Evolutionary conservation across 163 green algal genomes (phyloP).

Genomic region (Scenedesmus sp.): DNA sequence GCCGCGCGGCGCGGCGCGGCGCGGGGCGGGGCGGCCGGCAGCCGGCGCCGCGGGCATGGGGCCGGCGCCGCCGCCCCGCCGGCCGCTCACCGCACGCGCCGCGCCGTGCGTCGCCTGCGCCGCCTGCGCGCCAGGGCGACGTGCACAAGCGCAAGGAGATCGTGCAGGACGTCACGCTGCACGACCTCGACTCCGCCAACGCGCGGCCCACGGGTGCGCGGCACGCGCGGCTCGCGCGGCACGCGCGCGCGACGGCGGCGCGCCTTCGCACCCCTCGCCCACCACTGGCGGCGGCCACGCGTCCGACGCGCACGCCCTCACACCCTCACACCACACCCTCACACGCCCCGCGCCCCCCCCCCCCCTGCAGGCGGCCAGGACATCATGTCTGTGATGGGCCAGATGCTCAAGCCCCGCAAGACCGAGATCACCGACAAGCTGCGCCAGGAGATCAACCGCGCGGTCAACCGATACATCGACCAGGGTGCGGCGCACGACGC

Average conservation of each 20-base stretch:
- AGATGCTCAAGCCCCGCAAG: slow-evolving; percentile 98
- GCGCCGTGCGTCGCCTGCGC: neutral
- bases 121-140: slow-evolving; percentile 76
- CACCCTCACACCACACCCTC: neutral
- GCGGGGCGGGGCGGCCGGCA: no score
- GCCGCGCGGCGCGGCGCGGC: no score
- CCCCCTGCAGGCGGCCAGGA: slow-evolving; percentile 35
- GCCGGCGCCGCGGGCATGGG: no score
- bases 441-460: slow-evolving; percentile 97
- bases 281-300: no score
- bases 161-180: slow-evolving; percentile 98
- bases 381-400: slow-evolving; percentile 88
- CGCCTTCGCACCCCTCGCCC: no score
- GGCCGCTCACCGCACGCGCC: no score
- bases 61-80: no score
- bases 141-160: slow-evolving; percentile 99
- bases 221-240: no score
- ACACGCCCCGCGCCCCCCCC: neutral
- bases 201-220: slow-evolving; percentile 76
- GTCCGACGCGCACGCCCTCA: no score
- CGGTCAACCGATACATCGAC: slow-evolving; percentile 99
- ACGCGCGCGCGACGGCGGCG: no score
- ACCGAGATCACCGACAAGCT: slow-evolving; percentile 99
- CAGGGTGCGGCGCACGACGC: slow-evolving; percentile 64
- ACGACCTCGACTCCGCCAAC: slow-evolving; percentile 98